Base-by-base conservation (phyloP, 768 basidiomycete genomes). In the Bullera alba region DNA sequence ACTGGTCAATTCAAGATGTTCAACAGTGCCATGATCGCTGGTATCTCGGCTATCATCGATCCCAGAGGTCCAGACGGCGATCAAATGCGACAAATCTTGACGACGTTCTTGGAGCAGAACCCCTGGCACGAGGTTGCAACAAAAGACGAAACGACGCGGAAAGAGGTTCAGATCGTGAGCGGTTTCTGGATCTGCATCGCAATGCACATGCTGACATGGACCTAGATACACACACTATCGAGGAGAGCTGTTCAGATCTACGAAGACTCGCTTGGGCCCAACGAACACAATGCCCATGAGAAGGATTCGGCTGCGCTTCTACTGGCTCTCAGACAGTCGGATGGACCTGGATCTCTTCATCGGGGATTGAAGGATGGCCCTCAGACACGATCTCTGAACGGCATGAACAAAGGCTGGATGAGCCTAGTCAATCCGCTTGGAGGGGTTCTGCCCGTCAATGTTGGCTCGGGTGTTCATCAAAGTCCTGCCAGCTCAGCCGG, bases 1-100 rank as follows among this genome's bases (percentile, higher is more conserved):
- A 64, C 55, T 15, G 61, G 61, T 5, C 65, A 67, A 43, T 67
- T 67, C 54, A 67, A 61, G 53, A 67, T 64, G 61, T 67, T 67
- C 54, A 71, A 70, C 50, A 61, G 60, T 17, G 67, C 67, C 10
- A 71, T 71, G 69, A 69, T 71, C 36, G 69, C 71, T 47, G 70
- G 71, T 36, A 72, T 72, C 23, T 61, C 59, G 12, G 69, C 69
- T 14, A 72, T 72, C 51, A 69, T 72, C 35, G 64, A 69, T 46
- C 71, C 71, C 7, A 44, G 63, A 23, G 63, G 64, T 44, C 51
- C 63, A 1, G 69, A 72, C 43, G 62, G 67, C 12, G 67, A 67
- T 29, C 60, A 69, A 29, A 72, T 72, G 71, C 63, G 69, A 47
- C 46, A 51, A 17, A 72, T 69, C 25, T 46, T 72, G 37, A 59